Evolutionary conservation across 805 yeast species (phyloP).

Genomic region (Candida cerambycidarum): DNA sequence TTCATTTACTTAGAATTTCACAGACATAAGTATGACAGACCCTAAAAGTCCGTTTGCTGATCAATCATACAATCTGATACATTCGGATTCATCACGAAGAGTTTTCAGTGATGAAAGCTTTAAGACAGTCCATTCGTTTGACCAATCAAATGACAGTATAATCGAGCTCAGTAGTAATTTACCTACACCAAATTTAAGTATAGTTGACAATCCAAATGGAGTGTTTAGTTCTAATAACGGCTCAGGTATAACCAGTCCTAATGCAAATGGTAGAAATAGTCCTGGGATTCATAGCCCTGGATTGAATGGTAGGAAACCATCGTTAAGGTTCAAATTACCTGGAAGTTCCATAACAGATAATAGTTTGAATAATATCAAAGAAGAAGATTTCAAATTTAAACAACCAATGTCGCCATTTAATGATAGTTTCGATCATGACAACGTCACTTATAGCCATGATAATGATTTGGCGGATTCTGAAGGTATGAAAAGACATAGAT

Average conservation of each 20-base stretch:
- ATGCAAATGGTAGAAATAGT: not conserved
- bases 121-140: constrained; percentile 19
- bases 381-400: constrained; percentile 23
- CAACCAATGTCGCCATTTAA: constrained; percentile 32
- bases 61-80: constrained; percentile 11
- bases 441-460: constrained; percentile 6
- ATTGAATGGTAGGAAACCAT: constrained; percentile 18
- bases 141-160: constrained; percentile 10
- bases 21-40: not conserved
- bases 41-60: constrained; percentile 11
- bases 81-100: constrained; percentile 7
- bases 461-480: constrained; percentile 16
- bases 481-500: constrained; percentile 74
- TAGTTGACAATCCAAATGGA: constrained; percentile 13
- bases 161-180: constrained; percentile 15
- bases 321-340: constrained; percentile 34
- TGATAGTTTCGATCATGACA: constrained; percentile 14
- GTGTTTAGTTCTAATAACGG: not conserved
- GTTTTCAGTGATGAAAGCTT: constrained; percentile 20
- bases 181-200: constrained; percentile 27
- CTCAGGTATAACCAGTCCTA: not conserved
- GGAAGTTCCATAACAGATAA: constrained; percentile 15
- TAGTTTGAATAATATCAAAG: constrained; percentile 19
- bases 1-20: not conserved
- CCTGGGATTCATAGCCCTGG: constrained; percentile 11